Evolutionary conservation across 108 stramenopile species (phyloP).

Genomic region (Parietichytrium sp.): DNA sequence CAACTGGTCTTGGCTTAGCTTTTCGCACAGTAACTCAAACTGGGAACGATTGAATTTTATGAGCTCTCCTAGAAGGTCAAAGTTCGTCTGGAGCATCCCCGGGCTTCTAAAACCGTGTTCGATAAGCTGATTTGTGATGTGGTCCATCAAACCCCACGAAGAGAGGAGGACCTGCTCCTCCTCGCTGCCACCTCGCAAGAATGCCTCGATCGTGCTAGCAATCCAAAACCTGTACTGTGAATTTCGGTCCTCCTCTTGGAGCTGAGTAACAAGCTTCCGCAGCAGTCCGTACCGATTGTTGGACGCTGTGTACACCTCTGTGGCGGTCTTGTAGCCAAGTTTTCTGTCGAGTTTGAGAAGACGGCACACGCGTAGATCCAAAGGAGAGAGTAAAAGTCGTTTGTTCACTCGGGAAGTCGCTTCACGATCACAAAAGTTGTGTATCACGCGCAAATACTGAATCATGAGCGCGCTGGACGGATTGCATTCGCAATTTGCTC

Average conservation of each 20-base stretch:
- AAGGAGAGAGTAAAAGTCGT: not conserved
- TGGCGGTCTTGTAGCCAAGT: not conserved
- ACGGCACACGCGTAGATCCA: not conserved
- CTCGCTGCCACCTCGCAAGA: constrained; percentile 71
- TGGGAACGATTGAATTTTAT: constrained; percentile 70
- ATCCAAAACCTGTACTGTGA: constrained; percentile 84
- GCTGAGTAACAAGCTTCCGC: constrained; percentile 67
- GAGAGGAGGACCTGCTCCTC: constrained; percentile 67
- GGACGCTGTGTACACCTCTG: not conserved
- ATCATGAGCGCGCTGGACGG: constrained; percentile 78
- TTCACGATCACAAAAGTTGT: constrained; percentile 82
- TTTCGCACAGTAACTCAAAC: constrained; percentile 52
- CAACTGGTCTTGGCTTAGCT: constrained; percentile 65
- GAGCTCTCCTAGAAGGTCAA: constrained; percentile 81
- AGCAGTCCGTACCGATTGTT: constrained; percentile 56
- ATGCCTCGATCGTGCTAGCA: constrained; percentile 79
- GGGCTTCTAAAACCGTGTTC: constrained; percentile 63
- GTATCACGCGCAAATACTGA: constrained; percentile 77
- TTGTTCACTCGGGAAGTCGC: not conserved
- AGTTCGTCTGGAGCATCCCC: constrained; percentile 77
- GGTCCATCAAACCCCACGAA: constrained; percentile 61
- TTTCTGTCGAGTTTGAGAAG: not conserved
- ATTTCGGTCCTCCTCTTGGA: constrained; percentile 69
- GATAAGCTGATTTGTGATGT: constrained; percentile 65
- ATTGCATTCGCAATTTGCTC: constrained; percentile 74